Conservation (phyloP, 2,329 filamentous ascomycete species). For the Claviceps paspali region DNA sequence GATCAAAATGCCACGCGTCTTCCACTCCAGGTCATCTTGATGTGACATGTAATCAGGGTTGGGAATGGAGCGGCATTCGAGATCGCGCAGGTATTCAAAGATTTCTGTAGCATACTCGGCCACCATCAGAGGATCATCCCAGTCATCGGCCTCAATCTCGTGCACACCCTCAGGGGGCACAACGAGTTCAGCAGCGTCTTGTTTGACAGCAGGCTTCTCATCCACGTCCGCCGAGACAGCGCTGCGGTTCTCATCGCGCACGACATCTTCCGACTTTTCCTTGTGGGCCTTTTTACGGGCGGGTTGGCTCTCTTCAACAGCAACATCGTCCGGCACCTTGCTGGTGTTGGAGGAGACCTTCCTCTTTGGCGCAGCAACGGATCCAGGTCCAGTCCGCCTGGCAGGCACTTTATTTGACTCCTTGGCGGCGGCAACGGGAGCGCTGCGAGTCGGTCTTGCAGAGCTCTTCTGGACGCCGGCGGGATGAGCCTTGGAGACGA, state of each 20-base stretch:
- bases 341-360: constrained; percentile 34
- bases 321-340: constrained; percentile 40
- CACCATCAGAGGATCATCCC: constrained; percentile 92
- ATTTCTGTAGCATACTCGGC: constrained; percentile 95
- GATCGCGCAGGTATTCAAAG: constrained; percentile 83
- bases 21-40: constrained; percentile 93
- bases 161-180: neutral
- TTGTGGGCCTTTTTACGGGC: constrained; percentile 48
- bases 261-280: constrained; percentile 5
- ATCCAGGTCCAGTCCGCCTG: constrained; percentile 59
- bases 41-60: constrained; percentile 92
- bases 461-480: constrained; percentile 67
- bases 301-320: constrained; percentile 51
- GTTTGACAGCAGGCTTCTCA: constrained; percentile 12
- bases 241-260: constrained; percentile 34
- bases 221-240: constrained; percentile 11
- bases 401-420: constrained; percentile 52
- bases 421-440: constrained; percentile 43
- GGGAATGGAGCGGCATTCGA: constrained; percentile 65
- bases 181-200: constrained; percentile 1
- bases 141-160: constrained; percentile 62
- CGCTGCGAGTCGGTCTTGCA: constrained; percentile 40
- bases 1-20: constrained; percentile 91
- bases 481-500: constrained; percentile 70
- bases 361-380: constrained; percentile 55